Evolutionary conservation across 2,329 filamentous ascomycete genomes (phyloP).

Genomic region (Fusarium poae): DNA sequence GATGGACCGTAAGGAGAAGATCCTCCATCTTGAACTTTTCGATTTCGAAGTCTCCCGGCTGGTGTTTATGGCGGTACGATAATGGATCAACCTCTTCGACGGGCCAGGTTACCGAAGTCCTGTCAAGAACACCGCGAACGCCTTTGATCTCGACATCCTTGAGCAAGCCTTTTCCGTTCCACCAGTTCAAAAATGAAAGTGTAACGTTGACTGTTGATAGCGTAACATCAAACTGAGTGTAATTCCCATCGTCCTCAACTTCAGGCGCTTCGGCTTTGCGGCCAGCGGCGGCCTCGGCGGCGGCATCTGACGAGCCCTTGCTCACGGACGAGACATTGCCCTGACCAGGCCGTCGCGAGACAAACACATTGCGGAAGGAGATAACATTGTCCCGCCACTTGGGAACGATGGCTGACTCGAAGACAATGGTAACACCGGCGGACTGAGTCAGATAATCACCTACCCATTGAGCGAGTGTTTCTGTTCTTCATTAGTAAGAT

Average conservation of each 20-base stretch:
- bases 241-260: slow-evolving; percentile 86
- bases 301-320: slow-evolving; percentile 91
- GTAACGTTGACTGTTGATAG: slow-evolving; percentile 97
- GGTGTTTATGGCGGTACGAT: slow-evolving; percentile 87
- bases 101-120: slow-evolving; percentile 82
- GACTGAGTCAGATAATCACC: slow-evolving; percentile 96
- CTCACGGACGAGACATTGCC: slow-evolving; percentile 79
- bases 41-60: slow-evolving; percentile 95
- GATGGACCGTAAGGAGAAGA: slow-evolving; percentile 89
- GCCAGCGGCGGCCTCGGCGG: slow-evolving; percentile 84
- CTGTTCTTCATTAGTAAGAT: slow-evolving; percentile 57
- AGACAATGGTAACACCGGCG: slow-evolving; percentile 92
- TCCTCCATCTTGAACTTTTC: slow-evolving; percentile 98
- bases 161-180: slow-evolving; percentile 93
- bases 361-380: slow-evolving; percentile 95
- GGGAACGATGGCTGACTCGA: slow-evolving; percentile 97
- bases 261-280: slow-evolving; percentile 62
- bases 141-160: slow-evolving; percentile 95
- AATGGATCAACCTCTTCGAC: slow-evolving; percentile 79
- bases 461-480: slow-evolving; percentile 92
- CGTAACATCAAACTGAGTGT: slow-evolving; percentile 96
- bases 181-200: slow-evolving; percentile 98
- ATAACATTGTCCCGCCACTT: slow-evolving; percentile 97
- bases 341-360: slow-evolving; percentile 90
- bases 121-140: slow-evolving; percentile 90